Conservation (phyloP, 352 stramenopile genomes). For the Globisporangium sylvaticum region DNA sequence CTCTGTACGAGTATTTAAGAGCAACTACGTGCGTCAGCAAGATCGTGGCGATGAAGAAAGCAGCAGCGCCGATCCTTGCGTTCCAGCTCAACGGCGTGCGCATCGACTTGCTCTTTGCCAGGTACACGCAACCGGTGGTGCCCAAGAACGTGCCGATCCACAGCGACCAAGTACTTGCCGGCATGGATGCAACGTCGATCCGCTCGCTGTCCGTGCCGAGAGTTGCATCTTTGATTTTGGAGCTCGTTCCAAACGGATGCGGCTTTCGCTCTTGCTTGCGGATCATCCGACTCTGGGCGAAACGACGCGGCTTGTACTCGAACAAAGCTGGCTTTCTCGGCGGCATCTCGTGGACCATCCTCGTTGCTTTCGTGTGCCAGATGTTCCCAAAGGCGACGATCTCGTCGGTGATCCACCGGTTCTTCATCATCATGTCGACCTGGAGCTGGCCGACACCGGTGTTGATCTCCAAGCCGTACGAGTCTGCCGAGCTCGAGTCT, state of each 20-base stretch:
- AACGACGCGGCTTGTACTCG: constrained; percentile 74
- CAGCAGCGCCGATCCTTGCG: constrained; percentile 62
- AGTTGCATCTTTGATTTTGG: constrained; percentile 71
- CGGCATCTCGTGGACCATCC: constrained; percentile 81
- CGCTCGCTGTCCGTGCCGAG: constrained; percentile 74
- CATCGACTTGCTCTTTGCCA: constrained; percentile 77
- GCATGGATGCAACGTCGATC: constrained; percentile 75
- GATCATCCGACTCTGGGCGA: constrained; percentile 74
- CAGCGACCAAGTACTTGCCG: constrained; percentile 64
- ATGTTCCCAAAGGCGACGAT: constrained; percentile 80
- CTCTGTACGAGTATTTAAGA: constrained; percentile 49
- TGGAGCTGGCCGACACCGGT: constrained; percentile 84
- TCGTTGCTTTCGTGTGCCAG: constrained; percentile 85
- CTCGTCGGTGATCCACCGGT: constrained; percentile 66
- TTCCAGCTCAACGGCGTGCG: constrained; percentile 69
- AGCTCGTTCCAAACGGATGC: constrained; percentile 74
- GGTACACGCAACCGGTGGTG: constrained; percentile 60
- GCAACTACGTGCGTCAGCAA: constrained; percentile 38
- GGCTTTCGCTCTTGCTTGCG: constrained; percentile 68
- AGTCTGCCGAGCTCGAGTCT: constrained; percentile 23
- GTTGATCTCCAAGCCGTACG: constrained; percentile 63
- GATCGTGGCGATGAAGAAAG: constrained; percentile 72
- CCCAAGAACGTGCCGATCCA: constrained; percentile 75
- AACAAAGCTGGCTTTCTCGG: constrained; percentile 82
- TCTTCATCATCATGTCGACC: constrained; percentile 74